phyloP scores from a whole-genome alignment of 2,329 filamentous ascomycete genomes.

The Akanthomyces uredinophilus region DNA sequence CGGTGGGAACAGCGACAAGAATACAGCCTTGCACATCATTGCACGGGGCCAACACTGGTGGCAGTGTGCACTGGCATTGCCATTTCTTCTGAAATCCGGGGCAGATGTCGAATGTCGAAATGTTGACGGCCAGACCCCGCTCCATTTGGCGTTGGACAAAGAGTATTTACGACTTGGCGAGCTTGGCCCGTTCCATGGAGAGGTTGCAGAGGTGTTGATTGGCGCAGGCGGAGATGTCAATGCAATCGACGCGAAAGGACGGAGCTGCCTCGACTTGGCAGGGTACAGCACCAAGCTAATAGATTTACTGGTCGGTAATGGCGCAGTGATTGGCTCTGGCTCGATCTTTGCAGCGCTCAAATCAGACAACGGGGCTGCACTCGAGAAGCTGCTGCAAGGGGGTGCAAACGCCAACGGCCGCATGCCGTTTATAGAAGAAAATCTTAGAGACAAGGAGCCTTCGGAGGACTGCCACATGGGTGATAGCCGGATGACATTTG shows the following conservation, averaged over 20 bases:
- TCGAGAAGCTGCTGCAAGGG: not conserved
- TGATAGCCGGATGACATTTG: not conserved
- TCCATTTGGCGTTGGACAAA: conserved; percentile 13
- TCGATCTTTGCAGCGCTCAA: conserved; percentile 13
- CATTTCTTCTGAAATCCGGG: conserved; percentile 10
- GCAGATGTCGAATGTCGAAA: conserved; percentile 11
- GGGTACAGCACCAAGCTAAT: conserved; percentile 8
- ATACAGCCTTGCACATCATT: conserved; percentile 1
- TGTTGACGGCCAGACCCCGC: conserved; percentile 10
- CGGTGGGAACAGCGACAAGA: not conserved
- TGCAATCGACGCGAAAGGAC: conserved; percentile 8
- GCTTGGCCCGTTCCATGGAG: conserved; percentile 4
- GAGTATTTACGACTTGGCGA: not conserved
- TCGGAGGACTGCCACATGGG: not conserved
- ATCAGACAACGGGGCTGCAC: not conserved
- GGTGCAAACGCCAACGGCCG: conserved; percentile 1
- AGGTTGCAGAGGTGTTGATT: conserved; percentile 12
- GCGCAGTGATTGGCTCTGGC: not conserved
- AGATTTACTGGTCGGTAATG: conserved; percentile 8
- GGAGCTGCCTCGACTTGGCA: conserved; percentile 15
- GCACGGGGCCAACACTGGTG: conserved; percentile 14
- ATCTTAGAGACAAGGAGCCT: not conserved
- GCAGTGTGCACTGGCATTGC: conserved; percentile 16
- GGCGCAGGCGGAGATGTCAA: conserved; percentile 12
- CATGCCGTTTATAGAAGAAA: not conserved